Conservation (phyloP, 2,329 filamentous ascomycete species). For the Penicillium sp. region DNA sequence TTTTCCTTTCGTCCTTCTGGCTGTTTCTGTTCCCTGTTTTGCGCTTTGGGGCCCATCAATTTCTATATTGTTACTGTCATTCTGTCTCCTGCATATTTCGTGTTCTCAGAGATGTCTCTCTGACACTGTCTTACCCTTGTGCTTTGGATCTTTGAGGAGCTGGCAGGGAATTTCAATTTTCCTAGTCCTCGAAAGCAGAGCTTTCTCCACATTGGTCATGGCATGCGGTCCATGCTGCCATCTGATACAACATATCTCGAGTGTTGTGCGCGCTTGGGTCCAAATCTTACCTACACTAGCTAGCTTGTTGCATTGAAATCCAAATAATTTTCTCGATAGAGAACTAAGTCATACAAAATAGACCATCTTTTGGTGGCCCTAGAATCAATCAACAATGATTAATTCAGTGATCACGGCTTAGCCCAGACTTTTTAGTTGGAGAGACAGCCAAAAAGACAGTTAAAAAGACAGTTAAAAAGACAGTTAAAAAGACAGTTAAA, state of each 20-base stretch:
- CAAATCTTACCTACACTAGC: background rate
- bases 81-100: background rate
- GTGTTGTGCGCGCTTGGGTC: background rate
- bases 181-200: background rate
- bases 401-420: too few species aligned
- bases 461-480: too few species aligned
- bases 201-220: background rate
- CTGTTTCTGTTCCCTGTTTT: slow-evolving; percentile 11
- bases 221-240: background rate
- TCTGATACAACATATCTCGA: background rate
- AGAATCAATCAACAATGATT: too few species aligned
- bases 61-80: background rate
- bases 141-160: background rate
- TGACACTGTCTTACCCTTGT: background rate
- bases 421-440: too few species aligned
- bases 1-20: slow-evolving; percentile 16
- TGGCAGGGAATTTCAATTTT: background rate
- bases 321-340: slow-evolving; percentile 2
- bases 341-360: background rate
- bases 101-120: background rate
- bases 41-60: background rate
- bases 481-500: too few species aligned
- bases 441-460: too few species aligned
- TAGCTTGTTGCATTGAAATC: slow-evolving; percentile 8
- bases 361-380: too few species aligned